A percentile compares a stretch with the other conserved stretches of the same genome.
These are phyloP conservation scores for Myxozyma melibiosi DNA, from an alignment of 805 yeast species.

Conservation along the genomic window DNA sequence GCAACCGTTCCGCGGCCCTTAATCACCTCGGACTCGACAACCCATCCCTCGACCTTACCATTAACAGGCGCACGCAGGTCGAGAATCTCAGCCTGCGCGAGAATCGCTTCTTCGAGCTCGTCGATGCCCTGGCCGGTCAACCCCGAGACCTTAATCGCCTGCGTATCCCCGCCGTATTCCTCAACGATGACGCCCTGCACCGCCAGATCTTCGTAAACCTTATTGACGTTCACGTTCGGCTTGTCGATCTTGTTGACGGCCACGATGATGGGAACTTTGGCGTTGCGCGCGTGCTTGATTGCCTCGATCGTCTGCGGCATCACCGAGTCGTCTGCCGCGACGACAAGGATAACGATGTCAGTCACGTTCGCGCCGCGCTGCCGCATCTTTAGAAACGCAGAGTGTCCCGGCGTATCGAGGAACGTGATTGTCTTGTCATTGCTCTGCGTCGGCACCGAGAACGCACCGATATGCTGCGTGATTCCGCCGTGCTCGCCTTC, in stretches of 20 bases:
- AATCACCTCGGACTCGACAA: conserved; percentile 80
- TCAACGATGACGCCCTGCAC: conserved; percentile 80
- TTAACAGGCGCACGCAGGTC: conserved; percentile 66
- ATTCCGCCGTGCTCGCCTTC: conserved; percentile 92
- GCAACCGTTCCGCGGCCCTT: conserved; percentile 80
- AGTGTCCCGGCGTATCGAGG: conserved; percentile 97
- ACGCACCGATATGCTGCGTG: conserved; percentile 98
- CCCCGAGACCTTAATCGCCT: conserved; percentile 84
- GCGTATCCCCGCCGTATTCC: conserved; percentile 94
- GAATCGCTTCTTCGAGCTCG: conserved; percentile 82
- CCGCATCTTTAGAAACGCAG: conserved; percentile 94
- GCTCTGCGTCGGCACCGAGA: conserved; percentile 80
- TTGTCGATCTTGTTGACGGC: conserved; percentile 93
- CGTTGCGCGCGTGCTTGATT: conserved; percentile 82
- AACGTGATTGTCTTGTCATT: conserved; percentile 72
- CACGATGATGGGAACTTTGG: conserved; percentile 81
- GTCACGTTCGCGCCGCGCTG: conserved; percentile 95
- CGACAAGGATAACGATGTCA: conserved; percentile 87
- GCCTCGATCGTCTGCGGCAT: conserved; percentile 98
- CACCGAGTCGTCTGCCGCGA: conserved; percentile 96
- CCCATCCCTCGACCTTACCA: conserved; percentile 77
- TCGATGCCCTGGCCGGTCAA: conserved; percentile 85
- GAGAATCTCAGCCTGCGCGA: conserved; percentile 78
- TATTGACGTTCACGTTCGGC: conserved; percentile 71
- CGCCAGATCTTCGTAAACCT: conserved; percentile 76